A percentile compares a stretch with the other conserved stretches of the same genome.
phyloP scores from a whole-genome alignment of 2,329 filamentous ascomycete genomes.

The Pochonia chlamydosporia region DNA sequence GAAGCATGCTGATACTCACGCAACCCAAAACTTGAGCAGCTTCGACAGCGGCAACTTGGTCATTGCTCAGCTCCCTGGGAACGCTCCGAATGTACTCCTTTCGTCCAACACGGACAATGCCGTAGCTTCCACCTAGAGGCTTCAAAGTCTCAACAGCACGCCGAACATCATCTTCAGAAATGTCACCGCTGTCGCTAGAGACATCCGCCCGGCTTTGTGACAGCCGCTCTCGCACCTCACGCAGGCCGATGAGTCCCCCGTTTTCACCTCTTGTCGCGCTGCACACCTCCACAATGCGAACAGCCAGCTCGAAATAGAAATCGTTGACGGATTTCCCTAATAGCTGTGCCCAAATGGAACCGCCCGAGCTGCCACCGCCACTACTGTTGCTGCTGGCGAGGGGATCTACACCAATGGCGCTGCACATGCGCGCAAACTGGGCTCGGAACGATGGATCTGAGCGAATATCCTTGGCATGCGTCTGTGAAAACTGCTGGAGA shows the following conservation, averaged over 20 bases:
- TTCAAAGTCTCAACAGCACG: constrained; percentile 81
- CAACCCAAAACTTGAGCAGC: constrained; percentile 85
- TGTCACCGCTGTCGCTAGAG: constrained; percentile 65
- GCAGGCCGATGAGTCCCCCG: constrained; percentile 80
- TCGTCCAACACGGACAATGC: constrained; percentile 74
- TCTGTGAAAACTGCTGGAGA: constrained; percentile 89
- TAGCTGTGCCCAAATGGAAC: constrained; percentile 87
- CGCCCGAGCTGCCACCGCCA: constrained; percentile 28
- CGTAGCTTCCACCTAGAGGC: constrained; percentile 84
- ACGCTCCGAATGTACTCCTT: constrained; percentile 87
- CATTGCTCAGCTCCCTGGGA: constrained; percentile 89
- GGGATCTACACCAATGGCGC: constrained; percentile 93
- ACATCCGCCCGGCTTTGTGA: constrained; percentile 69
- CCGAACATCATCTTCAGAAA: constrained; percentile 89
- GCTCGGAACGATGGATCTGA: constrained; percentile 92
- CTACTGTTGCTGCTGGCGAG: constrained; percentile 50
- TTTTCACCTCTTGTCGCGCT: constrained; percentile 82
- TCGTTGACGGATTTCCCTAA: constrained; percentile 90
- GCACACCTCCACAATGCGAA: constrained; percentile 92
- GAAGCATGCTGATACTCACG: constrained; percentile 83
- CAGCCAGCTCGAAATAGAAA: constrained; percentile 96
- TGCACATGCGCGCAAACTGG: constrained; percentile 97
- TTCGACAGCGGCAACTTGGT: constrained; percentile 89
- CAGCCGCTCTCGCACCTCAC: constrained; percentile 73
- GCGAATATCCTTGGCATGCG: constrained; percentile 92